phyloP scores from a whole-genome alignment of 1,284 basidiomycete species.

The Cerioporus squamosus region DNA sequence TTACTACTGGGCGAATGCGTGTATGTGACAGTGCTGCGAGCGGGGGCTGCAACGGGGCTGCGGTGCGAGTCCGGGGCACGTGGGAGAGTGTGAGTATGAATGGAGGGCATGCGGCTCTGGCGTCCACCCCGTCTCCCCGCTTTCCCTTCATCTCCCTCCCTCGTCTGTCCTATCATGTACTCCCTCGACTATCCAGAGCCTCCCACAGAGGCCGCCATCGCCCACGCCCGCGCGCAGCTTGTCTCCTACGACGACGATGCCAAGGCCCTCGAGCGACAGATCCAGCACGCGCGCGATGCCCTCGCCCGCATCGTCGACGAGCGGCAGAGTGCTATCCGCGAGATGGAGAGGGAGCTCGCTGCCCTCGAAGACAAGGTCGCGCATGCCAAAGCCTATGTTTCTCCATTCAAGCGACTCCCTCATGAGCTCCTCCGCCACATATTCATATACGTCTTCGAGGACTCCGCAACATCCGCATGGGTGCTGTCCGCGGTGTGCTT shows the following conservation, averaged over 20 bases:
- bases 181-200: conserved; percentile 49
- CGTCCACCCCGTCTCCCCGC: conserved; percentile 12
- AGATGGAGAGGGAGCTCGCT: conserved; percentile 52
- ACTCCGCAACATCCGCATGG: conserved; percentile 72
- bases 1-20: too few species aligned
- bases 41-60: neutral
- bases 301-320: conserved; percentile 63
- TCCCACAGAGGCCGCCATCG: conserved; percentile 54
- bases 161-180: conserved; percentile 25
- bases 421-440: conserved; percentile 68
- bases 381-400: conserved; percentile 61
- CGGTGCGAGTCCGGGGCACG: conserved; percentile 3
- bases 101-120: conserved; percentile 16
- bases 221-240: conserved; percentile 47
- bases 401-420: conserved; percentile 70
- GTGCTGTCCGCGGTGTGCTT: conserved; percentile 65
- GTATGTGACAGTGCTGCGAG: too few species aligned
- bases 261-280: conserved; percentile 32
- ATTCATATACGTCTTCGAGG: conserved; percentile 68
- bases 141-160: conserved; percentile 13
- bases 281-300: conserved; percentile 49
- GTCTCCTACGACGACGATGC: conserved; percentile 21
- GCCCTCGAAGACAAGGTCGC: conserved; percentile 50
- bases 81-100: conserved; percentile 10
- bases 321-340: conserved; percentile 52